Conservation (phyloP, 768 basidiomycete species). For the Paxillus rubicundulus region DNA sequence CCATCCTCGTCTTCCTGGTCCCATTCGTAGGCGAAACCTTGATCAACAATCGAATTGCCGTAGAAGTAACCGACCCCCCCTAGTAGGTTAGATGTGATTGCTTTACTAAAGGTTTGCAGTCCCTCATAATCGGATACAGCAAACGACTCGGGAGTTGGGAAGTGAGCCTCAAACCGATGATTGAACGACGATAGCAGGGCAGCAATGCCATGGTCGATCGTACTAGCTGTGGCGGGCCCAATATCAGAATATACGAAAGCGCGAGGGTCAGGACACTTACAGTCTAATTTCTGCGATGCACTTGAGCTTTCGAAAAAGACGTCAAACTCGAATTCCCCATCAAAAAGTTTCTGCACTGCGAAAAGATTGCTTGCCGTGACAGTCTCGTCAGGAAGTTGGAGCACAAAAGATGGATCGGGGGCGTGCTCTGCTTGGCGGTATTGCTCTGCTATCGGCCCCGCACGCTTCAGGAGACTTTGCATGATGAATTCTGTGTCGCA, state of each 20-base stretch:
- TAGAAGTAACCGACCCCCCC: constrained; percentile 96
- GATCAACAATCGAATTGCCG: constrained; percentile 84
- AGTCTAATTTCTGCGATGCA: constrained; percentile 56
- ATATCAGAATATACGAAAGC: constrained; percentile 2
- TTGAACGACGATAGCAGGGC: constrained; percentile 60
- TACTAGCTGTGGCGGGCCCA: constrained; percentile 43
- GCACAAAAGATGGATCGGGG: constrained; percentile 80
- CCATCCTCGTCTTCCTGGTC: constrained; percentile 62
- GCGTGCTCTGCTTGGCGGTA: constrained; percentile 46
- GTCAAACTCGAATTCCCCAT: constrained; percentile 87
- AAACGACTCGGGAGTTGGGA: constrained; percentile 65
- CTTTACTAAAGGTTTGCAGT: constrained; percentile 76
- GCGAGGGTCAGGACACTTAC: constrained; percentile 41
- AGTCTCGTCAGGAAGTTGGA: constrained; percentile 74
- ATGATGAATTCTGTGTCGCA: constrained; percentile 54
- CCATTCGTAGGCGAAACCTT: constrained; percentile 86
- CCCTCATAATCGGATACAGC: constrained; percentile 43
- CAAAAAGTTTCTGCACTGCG: constrained; percentile 83
- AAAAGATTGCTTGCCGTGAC: constrained; percentile 74
- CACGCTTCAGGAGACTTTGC: constrained; percentile 56
- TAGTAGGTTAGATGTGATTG: constrained; percentile 85
- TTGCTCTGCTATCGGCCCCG: constrained; percentile 49
- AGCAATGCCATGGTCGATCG: constrained; percentile 67
- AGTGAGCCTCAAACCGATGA: constrained; percentile 62
- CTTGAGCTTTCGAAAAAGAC: constrained; percentile 82